These are phyloP conservation scores for Puccinellia tenuiflora DNA, from an alignment of 176 grass and related monocot genomes.

Conservation along the genomic window DNA sequence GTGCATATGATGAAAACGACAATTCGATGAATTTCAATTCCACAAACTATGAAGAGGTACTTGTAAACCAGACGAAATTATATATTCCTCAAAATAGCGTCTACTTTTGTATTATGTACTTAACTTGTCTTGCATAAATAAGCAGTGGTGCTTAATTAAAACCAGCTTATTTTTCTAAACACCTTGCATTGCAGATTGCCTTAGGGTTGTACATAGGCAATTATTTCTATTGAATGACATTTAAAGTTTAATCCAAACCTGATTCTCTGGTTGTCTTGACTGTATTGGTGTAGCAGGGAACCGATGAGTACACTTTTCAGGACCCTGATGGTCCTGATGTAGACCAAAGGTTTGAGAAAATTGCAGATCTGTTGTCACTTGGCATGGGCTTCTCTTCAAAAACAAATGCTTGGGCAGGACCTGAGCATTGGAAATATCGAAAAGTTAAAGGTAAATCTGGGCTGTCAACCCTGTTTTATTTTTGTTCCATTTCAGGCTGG, in stretches of 20 bases:
- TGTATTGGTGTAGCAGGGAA: conserved; percentile 44
- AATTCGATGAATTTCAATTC: conserved; percentile 33
- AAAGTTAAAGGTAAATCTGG: conserved; percentile 66
- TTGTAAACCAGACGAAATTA: conserved; percentile 7
- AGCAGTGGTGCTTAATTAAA: background rate
- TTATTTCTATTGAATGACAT: background rate
- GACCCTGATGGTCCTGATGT: conserved; percentile 29
- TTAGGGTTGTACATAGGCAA: background rate
- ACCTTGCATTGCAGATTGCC: background rate
- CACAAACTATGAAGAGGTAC: conserved; percentile 61
- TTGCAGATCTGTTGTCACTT: conserved; percentile 71
- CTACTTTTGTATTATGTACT: background rate
- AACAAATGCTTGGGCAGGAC: conserved; percentile 98
- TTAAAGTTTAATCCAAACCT: conserved; percentile 1
- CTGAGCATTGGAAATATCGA: conserved; percentile 93
- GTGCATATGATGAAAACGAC: conserved; percentile 44
- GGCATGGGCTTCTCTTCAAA: conserved; percentile 69
- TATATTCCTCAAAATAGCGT: background rate
- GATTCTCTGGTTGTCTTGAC: conserved; percentile 1
- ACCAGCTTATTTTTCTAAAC: background rate
- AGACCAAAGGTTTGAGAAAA: conserved; percentile 62
- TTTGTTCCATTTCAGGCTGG: background rate
- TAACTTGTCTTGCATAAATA: background rate
- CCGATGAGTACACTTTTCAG: conserved; percentile 46
- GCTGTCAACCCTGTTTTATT: background rate